phyloP scores from a whole-genome alignment of 2,329 filamentous ascomycete species.

The Stenocarpella maydis region DNA sequence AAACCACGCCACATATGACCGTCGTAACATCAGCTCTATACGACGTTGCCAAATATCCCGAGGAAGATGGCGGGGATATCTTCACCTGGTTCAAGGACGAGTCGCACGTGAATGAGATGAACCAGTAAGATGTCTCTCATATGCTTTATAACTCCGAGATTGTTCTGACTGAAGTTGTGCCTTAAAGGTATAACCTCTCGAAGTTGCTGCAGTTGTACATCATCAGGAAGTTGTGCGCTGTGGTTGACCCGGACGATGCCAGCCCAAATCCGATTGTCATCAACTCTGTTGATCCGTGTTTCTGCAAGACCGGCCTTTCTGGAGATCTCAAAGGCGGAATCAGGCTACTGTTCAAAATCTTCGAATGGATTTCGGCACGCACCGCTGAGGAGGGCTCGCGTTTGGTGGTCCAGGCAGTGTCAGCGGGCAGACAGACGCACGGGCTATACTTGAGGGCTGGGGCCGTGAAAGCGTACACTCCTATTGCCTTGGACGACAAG shows the following conservation, averaged over 20 bases:
- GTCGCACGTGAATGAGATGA: conserved; percentile 30
- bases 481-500: conserved; percentile 31
- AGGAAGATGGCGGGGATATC: conserved; percentile 37
- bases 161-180: neutral
- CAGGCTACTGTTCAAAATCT: conserved; percentile 29
- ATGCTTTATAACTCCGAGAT: neutral
- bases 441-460: conserved; percentile 37
- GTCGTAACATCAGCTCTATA: conserved; percentile 38
- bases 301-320: conserved; percentile 38
- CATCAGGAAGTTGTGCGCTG: conserved; percentile 29
- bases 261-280: conserved; percentile 36
- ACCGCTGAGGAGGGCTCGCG: conserved; percentile 36
- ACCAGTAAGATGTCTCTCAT: conserved; percentile 23
- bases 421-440: conserved; percentile 36
- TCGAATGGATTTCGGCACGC: conserved; percentile 35
- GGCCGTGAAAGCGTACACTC: conserved; percentile 33
- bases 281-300: conserved; percentile 39
- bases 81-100: conserved; percentile 37
- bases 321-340: conserved; percentile 22
- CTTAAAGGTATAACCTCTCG: conserved; percentile 37
- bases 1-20: conserved; percentile 34
- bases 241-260: conserved; percentile 24
- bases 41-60: conserved; percentile 38
- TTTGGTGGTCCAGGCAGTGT: conserved; percentile 36
- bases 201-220: conserved; percentile 37